Percentiles rank a stretch among this genome's conserved stretches.
Conservation (phyloP, 75 land plant genomes). For the Chamaecyparis obtusa region DNA sequence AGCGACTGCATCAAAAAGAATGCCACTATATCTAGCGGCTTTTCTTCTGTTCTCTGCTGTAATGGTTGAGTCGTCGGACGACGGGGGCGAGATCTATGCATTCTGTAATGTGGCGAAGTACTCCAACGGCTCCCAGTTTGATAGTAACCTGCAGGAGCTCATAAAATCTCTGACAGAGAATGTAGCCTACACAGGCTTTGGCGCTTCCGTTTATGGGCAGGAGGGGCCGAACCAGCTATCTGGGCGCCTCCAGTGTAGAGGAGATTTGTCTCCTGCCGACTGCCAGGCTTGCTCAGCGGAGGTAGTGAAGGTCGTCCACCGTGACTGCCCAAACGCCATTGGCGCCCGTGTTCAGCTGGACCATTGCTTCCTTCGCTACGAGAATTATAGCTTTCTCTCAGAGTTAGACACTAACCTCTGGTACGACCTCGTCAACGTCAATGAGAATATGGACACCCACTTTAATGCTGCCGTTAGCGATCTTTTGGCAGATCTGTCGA, state of each 20-base stretch:
- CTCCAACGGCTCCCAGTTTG: not conserved
- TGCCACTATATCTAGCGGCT: too few species aligned
- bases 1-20: too few species aligned
- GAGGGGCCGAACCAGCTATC: not conserved
- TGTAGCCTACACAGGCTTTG: not conserved
- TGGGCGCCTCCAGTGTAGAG: not conserved
- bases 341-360: constrained; percentile 1
- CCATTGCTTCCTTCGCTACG: not conserved
- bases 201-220: not conserved
- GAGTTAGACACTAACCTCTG: not conserved
- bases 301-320: not conserved
- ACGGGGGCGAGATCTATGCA: not conserved
- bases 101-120: not conserved
- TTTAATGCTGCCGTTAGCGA: not conserved
- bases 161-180: not conserved
- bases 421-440: not conserved
- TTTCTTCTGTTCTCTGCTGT: too few species aligned
- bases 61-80: too few species aligned
- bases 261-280: not conserved
- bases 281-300: not conserved
- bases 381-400: not conserved
- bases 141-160: too few species aligned
- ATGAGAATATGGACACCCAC: not conserved
- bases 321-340: not conserved
- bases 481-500: not conserved